phyloP scores from a whole-genome alignment of 257 asterid genomes.

The Penstemon davidsonii region DNA sequence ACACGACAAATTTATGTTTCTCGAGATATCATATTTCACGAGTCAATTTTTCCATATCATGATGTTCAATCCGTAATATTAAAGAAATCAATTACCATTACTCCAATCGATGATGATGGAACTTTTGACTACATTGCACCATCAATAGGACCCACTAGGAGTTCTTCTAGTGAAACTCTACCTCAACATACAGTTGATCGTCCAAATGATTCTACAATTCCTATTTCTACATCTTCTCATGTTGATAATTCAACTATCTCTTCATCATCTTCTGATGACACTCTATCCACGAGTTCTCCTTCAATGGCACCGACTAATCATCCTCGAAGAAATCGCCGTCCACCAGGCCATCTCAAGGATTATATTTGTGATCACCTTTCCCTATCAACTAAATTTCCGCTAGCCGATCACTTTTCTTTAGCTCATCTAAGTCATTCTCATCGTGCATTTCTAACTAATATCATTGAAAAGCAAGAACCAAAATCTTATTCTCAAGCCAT shows the following conservation, averaged over 20 bases:
- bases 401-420: too few relatives aligned
- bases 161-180: background rate
- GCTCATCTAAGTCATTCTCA: too few relatives aligned
- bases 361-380: background rate
- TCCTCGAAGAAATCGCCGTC: background rate
- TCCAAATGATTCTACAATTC: too few relatives aligned
- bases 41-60: background rate
- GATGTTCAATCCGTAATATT: background rate
- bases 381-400: background rate
- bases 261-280: background rate
- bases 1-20: background rate
- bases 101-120: conserved; percentile 8
- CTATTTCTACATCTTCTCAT: background rate
- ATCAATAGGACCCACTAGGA: background rate
- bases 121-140: conserved; percentile 4
- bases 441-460: background rate
- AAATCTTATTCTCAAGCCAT: background rate
- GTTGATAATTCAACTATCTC: background rate
- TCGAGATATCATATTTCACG: background rate
- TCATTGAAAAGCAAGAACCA: conserved; percentile 5
- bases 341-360: conserved; percentile 8
- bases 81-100: background rate
- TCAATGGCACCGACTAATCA: background rate
- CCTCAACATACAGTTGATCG: too few relatives aligned
- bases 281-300: background rate